Base-by-base conservation (phyloP, 768 basidiomycete species). In the Suillus variegatus region DNA sequence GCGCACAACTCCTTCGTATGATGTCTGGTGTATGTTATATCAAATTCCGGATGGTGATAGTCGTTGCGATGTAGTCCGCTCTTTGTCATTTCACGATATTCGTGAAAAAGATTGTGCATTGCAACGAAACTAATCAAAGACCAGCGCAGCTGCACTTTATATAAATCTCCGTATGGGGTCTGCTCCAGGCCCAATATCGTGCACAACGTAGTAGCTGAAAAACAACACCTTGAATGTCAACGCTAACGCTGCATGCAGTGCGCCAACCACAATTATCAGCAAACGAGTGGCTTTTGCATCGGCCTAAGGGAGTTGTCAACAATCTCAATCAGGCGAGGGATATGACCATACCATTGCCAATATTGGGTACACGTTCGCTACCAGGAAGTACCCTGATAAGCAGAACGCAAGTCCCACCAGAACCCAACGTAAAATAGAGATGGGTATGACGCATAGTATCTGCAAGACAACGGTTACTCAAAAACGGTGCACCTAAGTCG, bases 361-460 rank as follows among this genome's bases (percentile, higher is more conserved):
- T 61, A 97, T 85, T 4, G 97, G 97, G 70, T 97, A 99, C 55
- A 97, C 86, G 71, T 95, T 94, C 28, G 83, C 82, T 16, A 84
- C 82, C 36, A 99, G 83, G 83, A 95, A 99, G 80, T 87, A 94
- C 2, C 95, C 94, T 8, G 97, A 98, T 22, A 94, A 78, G 1
- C 80, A 81, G 69, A 92, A 93, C 0, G 88, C 95, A 54, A 88
- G 56, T 14, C 85, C 85, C 22, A 92, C 88, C 36, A 97, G 82
- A 2, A 83, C 82, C 93, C 94, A 96, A 10, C 96, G 88, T 9
- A 96, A 76, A 35, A 95, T 82, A 3, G 91, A 85, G 6, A 95
- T 83, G 0, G 95, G 94, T 55, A 94, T 90, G 16, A 97, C 89
- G 72, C 93, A 96, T 13, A 97, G 79, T 10, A 96, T 78, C 92